Evolutionary conservation across 2,329 filamentous ascomycete species (phyloP).

Genomic region (Sporothrix globosa): DNA sequence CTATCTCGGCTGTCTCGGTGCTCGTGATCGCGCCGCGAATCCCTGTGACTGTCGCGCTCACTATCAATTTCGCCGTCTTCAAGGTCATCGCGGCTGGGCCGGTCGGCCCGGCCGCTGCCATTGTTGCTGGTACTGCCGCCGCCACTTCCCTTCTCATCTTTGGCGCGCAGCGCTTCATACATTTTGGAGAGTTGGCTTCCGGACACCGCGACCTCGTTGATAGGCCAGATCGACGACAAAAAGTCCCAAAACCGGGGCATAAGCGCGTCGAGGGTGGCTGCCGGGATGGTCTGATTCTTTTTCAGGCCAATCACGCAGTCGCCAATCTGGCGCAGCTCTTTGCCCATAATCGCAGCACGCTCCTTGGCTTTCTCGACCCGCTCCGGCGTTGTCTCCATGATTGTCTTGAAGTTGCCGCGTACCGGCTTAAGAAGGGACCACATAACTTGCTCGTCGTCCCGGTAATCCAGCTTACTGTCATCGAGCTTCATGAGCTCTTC

Average conservation of each 20-base stretch:
- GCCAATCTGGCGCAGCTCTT: slow-evolving; percentile 45
- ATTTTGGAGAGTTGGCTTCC: slow-evolving; percentile 45
- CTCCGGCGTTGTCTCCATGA: slow-evolving; percentile 44
- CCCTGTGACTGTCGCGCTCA: slow-evolving; percentile 44
- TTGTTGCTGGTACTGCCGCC: not conserved
- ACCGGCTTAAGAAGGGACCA: slow-evolving; percentile 48
- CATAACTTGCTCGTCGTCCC: slow-evolving; percentile 45
- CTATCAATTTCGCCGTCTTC: slow-evolving; percentile 47
- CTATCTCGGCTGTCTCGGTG: slow-evolving; percentile 30
- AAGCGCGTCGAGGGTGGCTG: slow-evolving; percentile 42
- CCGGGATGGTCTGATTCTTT: slow-evolving; percentile 41
- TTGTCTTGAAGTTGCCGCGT: slow-evolving; percentile 45
- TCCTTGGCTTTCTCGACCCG: slow-evolving; percentile 43
- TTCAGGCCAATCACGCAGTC: slow-evolving; percentile 44
- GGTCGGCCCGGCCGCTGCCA: slow-evolving; percentile 35
- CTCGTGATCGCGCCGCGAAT: slow-evolving; percentile 40
- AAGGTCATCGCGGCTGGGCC: slow-evolving; percentile 41
- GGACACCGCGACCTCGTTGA: slow-evolving; percentile 45
- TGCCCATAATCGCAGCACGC: slow-evolving; percentile 46
- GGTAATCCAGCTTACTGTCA: slow-evolving; percentile 44
- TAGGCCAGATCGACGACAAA: slow-evolving; percentile 47
- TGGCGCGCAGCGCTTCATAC: slow-evolving; percentile 44
- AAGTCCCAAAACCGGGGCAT: slow-evolving; percentile 49
- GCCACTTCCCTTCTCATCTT: slow-evolving; percentile 41
- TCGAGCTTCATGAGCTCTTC: slow-evolving; percentile 46